phyloP scores from a whole-genome alignment of 2,329 filamentous ascomycete genomes.

The Davidsoniella australis region DNA sequence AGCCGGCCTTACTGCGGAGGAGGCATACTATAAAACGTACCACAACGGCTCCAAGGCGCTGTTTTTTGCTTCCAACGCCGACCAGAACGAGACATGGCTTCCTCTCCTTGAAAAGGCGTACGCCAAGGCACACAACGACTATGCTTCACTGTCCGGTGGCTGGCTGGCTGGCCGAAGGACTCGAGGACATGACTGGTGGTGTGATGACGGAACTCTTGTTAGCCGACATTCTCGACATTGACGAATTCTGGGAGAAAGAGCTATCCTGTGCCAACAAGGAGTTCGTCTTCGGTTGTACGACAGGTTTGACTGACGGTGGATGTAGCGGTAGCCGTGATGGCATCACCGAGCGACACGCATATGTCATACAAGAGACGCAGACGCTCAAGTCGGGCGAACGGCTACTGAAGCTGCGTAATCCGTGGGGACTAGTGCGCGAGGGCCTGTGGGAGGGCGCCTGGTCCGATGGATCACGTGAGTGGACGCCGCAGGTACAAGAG shows the following conservation, averaged over 20 bases:
- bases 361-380: slow-evolving; percentile 28
- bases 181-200: slow-evolving; percentile 44
- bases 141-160: slow-evolving; percentile 51
- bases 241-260: slow-evolving; percentile 58
- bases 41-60: slow-evolving; percentile 62
- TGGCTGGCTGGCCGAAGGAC: slow-evolving; percentile 50
- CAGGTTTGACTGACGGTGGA: slow-evolving; percentile 24
- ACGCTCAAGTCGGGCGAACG: slow-evolving; percentile 31
- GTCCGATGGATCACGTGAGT: slow-evolving; percentile 44
- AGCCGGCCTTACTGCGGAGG: slow-evolving; percentile 49
- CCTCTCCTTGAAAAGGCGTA: slow-evolving; percentile 69
- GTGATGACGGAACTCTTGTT: slow-evolving; percentile 50
- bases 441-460: slow-evolving; percentile 43
- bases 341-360: slow-evolving; percentile 41
- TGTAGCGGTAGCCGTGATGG: slow-evolving; percentile 34
- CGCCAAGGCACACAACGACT: slow-evolving; percentile 70
- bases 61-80: slow-evolving; percentile 60
- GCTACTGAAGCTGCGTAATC: slow-evolving; percentile 40
- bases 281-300: slow-evolving; percentile 50
- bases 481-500: slow-evolving; percentile 38
- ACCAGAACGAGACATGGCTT: slow-evolving; percentile 69
- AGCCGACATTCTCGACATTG: slow-evolving; percentile 47
- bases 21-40: slow-evolving; percentile 52
- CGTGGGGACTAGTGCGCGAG: slow-evolving; percentile 33
- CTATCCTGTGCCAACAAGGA: slow-evolving; percentile 62